phyloP scores from a whole-genome alignment of 2,329 filamentous ascomycete genomes.

The Colletotrichum lentis region DNA sequence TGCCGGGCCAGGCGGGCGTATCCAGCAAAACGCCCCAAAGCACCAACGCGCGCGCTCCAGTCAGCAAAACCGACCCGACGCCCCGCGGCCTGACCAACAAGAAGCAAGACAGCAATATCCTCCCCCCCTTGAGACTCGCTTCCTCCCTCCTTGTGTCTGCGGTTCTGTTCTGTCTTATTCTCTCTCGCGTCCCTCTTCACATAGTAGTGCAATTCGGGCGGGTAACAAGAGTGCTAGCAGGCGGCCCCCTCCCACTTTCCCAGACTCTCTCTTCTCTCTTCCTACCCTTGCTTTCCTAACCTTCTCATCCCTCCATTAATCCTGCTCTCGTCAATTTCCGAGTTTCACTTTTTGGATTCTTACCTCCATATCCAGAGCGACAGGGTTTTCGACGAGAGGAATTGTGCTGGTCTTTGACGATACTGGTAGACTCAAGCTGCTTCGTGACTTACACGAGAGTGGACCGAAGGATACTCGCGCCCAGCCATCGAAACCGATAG shows the following conservation, averaged over 20 bases:
- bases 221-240: neutral
- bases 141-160: neutral
- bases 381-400: neutral
- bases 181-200: neutral
- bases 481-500: neutral
- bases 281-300: neutral
- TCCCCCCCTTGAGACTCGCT: neutral
- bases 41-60: constrained; percentile 7
- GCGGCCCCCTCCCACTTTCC: neutral
- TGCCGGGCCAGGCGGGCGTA: constrained; percentile 5
- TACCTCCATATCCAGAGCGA: neutral
- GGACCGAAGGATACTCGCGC: neutral
- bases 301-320: neutral
- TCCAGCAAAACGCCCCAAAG: constrained; percentile 21
- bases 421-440: neutral
- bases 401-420: neutral
- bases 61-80: constrained; percentile 24
- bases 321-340: neutral
- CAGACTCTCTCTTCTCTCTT: neutral
- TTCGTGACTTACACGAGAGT: neutral
- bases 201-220: neutral
- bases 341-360: neutral
- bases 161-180: neutral
- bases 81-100: constrained; percentile 24
- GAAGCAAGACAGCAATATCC: neutral